Conservation (phyloP, 2,329 filamentous ascomycete species). For the Microsporum canis region DNA sequence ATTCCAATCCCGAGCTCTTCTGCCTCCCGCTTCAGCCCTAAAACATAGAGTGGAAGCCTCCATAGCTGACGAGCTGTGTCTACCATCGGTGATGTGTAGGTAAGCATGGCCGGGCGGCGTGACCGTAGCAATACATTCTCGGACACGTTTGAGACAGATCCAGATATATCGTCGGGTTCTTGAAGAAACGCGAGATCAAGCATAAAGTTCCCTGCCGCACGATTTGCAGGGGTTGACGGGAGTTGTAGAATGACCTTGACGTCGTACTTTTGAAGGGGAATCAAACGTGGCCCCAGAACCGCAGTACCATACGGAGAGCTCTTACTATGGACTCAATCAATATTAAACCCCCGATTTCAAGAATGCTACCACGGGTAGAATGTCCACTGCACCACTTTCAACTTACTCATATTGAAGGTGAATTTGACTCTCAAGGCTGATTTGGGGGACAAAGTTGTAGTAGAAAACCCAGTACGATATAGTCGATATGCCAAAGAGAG, state of each 20-base stretch:
- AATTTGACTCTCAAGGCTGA: conserved; percentile 50
- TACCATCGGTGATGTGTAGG: conserved; percentile 62
- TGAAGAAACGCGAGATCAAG: conserved; percentile 57
- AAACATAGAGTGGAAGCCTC: conserved; percentile 57
- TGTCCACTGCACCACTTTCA: background rate
- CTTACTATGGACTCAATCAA: conserved; percentile 22
- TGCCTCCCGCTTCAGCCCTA: conserved; percentile 54
- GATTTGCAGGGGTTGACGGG: conserved; percentile 66
- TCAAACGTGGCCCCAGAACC: conserved; percentile 43
- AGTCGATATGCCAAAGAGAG: conserved; percentile 48
- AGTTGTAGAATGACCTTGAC: conserved; percentile 63
- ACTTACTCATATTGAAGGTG: conserved; percentile 55
- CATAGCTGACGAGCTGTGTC: conserved; percentile 50
- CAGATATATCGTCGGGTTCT: conserved; percentile 26
- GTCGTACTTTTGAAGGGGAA: conserved; percentile 71
- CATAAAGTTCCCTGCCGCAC: conserved; percentile 87
- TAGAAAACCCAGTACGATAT: conserved; percentile 58
- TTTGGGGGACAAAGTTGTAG: conserved; percentile 54
- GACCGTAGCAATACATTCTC: conserved; percentile 47
- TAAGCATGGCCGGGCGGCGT: conserved; percentile 64
- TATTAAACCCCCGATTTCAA: background rate
- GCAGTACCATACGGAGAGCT: conserved; percentile 44
- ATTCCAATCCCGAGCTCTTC: conserved; percentile 55
- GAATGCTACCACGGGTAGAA: background rate
- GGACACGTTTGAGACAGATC: conserved; percentile 21